phyloP scores from a whole-genome alignment of 345 rosid species.

The Dipteronia dyeriana region DNA sequence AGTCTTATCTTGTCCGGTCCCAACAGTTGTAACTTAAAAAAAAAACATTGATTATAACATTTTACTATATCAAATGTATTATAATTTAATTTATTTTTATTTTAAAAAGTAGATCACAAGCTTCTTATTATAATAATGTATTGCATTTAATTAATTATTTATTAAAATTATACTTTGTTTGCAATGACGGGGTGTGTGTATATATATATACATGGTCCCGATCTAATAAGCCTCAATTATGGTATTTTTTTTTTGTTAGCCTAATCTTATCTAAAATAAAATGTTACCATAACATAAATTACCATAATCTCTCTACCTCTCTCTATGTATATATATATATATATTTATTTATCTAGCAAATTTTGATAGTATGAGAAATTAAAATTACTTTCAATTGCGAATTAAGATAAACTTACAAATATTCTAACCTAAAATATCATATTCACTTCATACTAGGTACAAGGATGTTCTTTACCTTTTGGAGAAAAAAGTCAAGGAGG shows the following conservation, averaged over 20 bases:
- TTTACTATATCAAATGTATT: background rate
- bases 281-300: background rate
- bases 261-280: no score
- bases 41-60: no score
- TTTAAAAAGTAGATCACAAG: background rate
- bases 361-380: no score
- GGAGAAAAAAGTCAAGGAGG: background rate
- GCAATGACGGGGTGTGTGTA: background rate
- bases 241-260: background rate
- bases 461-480: background rate
- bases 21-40: no score
- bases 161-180: background rate
- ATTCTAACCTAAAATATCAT: background rate
- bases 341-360: no score
- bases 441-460: background rate
- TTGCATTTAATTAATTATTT: no score
- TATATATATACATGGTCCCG: background rate
- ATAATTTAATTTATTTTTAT: no score
- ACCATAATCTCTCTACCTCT: background rate
- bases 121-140: background rate
- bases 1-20: no score
- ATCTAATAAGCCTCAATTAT: background rate
- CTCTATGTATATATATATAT: no score
- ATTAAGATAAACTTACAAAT: no score
- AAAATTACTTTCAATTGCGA: background rate